phyloP scores from a whole-genome alignment of 2,329 filamentous ascomycete genomes.

The Teratosphaeria pseudoeucalypti region DNA sequence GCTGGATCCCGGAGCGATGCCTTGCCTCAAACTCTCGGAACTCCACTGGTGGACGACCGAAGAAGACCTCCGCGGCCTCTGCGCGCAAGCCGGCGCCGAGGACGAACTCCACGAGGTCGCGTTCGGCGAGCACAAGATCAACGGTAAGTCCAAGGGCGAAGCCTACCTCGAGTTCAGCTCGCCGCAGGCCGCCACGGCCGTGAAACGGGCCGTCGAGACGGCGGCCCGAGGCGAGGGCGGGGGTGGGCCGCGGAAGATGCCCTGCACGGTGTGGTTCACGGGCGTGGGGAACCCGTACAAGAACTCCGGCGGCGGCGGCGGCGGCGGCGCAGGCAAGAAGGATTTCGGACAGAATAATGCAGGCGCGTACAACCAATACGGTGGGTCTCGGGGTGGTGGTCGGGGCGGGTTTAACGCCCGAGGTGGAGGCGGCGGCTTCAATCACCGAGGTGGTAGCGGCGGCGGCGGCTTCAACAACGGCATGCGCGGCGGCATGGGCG shows the following conservation, averaged over 20 bases:
- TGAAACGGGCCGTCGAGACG: slow-evolving; percentile 60
- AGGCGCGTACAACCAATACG: slow-evolving; percentile 30
- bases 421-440: slow-evolving; percentile 7
- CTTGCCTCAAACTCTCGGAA: slow-evolving; percentile 76
- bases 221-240: slow-evolving; percentile 9
- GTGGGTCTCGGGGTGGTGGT: slow-evolving; percentile 21
- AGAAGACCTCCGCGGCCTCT: slow-evolving; percentile 83
- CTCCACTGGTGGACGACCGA: slow-evolving; percentile 96
- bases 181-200: slow-evolving; percentile 72
- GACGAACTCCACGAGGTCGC: slow-evolving; percentile 83
- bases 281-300: slow-evolving; percentile 64
- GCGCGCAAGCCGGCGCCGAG: slow-evolving; percentile 60
- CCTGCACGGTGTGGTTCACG: slow-evolving; percentile 10
- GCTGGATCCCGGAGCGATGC: slow-evolving; percentile 49
- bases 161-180: slow-evolving; percentile 79
- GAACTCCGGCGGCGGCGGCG: slow-evolving; percentile 51
- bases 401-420: slow-evolving; percentile 17
- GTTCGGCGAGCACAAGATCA: slow-evolving; percentile 97
- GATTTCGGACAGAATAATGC: slow-evolving; percentile 5
- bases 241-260: slow-evolving; percentile 9
- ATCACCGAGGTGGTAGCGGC: not conserved
- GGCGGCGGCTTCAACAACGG: slow-evolving; percentile 7
- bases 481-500: slow-evolving; percentile 2
- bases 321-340: slow-evolving; percentile 6
- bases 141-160: slow-evolving; percentile 93